phyloP scores from a whole-genome alignment of 2,329 filamentous ascomycete species.

The Xylariales sp. region DNA sequence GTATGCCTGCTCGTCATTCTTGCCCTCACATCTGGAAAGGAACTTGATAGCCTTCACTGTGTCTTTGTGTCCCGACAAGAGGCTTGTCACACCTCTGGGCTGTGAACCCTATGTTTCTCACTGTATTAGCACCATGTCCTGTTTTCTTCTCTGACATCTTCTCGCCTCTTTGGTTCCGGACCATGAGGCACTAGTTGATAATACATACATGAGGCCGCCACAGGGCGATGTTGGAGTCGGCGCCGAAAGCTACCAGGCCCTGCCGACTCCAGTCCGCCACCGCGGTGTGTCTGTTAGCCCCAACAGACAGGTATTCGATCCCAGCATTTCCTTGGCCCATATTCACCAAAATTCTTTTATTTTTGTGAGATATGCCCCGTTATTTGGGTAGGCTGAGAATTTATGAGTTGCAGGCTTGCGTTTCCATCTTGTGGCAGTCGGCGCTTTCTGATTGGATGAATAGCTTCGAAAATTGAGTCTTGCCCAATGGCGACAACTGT shows the following conservation, averaged over 20 bases:
- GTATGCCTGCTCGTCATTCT: conserved; percentile 54
- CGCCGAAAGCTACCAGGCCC: conserved; percentile 86
- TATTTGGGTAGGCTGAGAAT: conserved; percentile 4
- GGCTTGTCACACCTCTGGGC: conserved; percentile 68
- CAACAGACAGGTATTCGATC: conserved; percentile 74
- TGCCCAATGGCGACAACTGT: conserved; percentile 20
- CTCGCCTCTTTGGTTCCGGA: neutral
- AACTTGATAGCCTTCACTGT: conserved; percentile 88
- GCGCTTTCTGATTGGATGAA: conserved; percentile 33
- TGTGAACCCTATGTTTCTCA: conserved; percentile 46
- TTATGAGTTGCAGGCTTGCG: conserved; percentile 20
- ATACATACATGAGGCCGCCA: conserved; percentile 81
- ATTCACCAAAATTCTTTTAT: conserved; percentile 18
- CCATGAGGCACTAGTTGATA: neutral
- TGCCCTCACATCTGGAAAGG: conserved; percentile 63
- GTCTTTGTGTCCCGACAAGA: conserved; percentile 82
- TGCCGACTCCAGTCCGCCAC: conserved; percentile 87
- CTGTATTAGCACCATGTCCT: conserved; percentile 28
- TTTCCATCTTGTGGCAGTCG: conserved; percentile 27
- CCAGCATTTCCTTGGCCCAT: conserved; percentile 49
- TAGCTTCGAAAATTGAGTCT: conserved; percentile 11
- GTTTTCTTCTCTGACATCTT: neutral
- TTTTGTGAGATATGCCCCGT: neutral
- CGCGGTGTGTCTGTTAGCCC: conserved; percentile 89
- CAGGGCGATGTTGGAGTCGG: conserved; percentile 87